Conservation (phyloP, 2,329 filamentous ascomycete genomes). For the Sordariomycetes sp. region DNA sequence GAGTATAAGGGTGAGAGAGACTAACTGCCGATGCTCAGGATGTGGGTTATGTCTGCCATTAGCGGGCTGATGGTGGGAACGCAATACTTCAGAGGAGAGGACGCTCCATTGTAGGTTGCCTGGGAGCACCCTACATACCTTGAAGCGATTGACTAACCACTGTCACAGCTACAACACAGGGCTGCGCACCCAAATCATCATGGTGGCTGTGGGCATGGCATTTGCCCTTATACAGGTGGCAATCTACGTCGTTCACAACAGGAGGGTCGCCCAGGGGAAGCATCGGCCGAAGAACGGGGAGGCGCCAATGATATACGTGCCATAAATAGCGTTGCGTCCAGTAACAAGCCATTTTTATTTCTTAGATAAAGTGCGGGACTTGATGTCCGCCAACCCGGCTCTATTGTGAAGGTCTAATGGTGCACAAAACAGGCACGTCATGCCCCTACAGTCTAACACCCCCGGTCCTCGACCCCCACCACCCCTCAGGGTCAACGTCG, state of each 20-base stretch:
- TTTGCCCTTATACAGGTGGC: conserved; percentile 27
- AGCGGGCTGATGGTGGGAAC: conserved; percentile 38
- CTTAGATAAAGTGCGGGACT: too few relatives aligned
- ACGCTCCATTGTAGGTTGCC: conserved; percentile 25
- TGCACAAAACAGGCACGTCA: too few relatives aligned
- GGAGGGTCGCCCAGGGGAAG: conserved; percentile 13
- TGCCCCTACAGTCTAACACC: conserved; percentile 23
- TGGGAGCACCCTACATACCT: not conserved
- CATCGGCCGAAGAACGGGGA: conserved; percentile 8
- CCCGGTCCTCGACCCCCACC: conserved; percentile 26
- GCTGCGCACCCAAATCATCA: conserved; percentile 30
- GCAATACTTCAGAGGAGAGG: conserved; percentile 33
- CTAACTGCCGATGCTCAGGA: conserved; percentile 7
- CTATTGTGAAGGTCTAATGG: too few relatives aligned
- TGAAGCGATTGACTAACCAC: not conserved
- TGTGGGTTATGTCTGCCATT: conserved; percentile 41
- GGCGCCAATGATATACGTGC: conserved; percentile 9
- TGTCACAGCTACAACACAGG: conserved; percentile 27
- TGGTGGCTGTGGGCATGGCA: conserved; percentile 27
- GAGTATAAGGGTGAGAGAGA: not conserved
- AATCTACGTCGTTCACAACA: conserved; percentile 27
- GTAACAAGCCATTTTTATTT: too few relatives aligned
- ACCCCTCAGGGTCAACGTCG: conserved; percentile 23
- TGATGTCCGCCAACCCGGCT: too few relatives aligned
- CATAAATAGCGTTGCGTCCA: too few relatives aligned